Conservation (phyloP, 306 rosid species). For the Casuarina cunninghamiana region DNA sequence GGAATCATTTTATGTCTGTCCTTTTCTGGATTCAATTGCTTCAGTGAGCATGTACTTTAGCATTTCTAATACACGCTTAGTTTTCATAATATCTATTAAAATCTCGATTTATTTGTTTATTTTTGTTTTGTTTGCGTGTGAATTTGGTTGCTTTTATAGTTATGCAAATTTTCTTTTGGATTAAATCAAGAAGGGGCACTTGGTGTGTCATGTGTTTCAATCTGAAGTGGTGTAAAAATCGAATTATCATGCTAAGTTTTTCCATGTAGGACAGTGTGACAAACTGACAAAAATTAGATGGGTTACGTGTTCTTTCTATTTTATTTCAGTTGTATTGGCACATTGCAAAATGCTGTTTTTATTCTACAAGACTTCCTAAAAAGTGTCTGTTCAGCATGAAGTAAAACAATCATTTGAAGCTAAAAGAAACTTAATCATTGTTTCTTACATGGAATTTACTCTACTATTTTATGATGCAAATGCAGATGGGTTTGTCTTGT, state of each 20-base stretch:
- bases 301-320: neutral
- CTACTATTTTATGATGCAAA: neutral
- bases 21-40: constrained; percentile 18
- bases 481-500: neutral
- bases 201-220: neutral
- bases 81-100: neutral
- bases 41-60: neutral
- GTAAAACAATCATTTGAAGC: constrained; percentile 1
- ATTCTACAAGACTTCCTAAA: neutral
- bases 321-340: neutral
- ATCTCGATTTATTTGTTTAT: neutral
- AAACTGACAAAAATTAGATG: neutral
- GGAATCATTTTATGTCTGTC: neutral
- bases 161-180: neutral
- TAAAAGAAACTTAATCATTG: neutral
- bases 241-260: constrained; percentile 4
- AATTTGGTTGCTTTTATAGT: neutral
- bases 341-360: neutral
- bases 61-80: neutral
- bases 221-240: neutral
- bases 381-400: neutral
- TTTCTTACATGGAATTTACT: neutral
- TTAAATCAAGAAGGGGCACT: neutral
- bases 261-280: neutral
- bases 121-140: neutral